These are phyloP conservation scores for Senna siamea DNA, from an alignment of 306 rosid genomes.

Conservation along the genomic window DNA sequence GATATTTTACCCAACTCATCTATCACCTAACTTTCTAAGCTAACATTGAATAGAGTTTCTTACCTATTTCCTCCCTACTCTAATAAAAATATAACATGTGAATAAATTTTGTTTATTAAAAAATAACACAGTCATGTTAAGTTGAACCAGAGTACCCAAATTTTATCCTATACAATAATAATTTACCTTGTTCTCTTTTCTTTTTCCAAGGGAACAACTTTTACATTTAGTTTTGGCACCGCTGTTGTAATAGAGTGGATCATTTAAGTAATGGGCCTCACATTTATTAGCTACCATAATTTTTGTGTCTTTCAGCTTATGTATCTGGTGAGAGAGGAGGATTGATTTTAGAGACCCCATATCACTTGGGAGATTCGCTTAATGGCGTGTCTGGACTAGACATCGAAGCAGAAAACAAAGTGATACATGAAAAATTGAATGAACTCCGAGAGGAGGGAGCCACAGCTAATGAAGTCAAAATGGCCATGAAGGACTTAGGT, in stretches of 20 bases:
- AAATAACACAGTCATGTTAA: too few relatives aligned
- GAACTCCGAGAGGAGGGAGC: slow-evolving; percentile 51
- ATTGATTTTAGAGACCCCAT: slow-evolving; percentile 64
- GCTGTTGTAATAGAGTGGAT: neutral
- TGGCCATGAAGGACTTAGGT: slow-evolving; percentile 76
- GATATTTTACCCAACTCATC: neutral
- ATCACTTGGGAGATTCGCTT: slow-evolving; percentile 62
- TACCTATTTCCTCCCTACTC: too few relatives aligned
- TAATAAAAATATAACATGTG: too few relatives aligned
- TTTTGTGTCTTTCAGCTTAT: slow-evolving; percentile 58
- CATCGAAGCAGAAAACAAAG: slow-evolving; percentile 53
- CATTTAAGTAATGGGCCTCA: neutral
- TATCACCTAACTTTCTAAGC: neutral
- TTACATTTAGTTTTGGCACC: neutral
- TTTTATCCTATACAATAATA: too few relatives aligned
- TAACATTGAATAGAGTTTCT: too few relatives aligned
- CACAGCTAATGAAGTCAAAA: slow-evolving; percentile 45
- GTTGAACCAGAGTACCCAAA: too few relatives aligned
- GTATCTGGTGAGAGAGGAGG: slow-evolving; percentile 85
- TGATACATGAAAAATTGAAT: slow-evolving; percentile 44
- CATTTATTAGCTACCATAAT: neutral
- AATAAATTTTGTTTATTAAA: too few relatives aligned
- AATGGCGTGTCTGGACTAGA: slow-evolving; percentile 69
- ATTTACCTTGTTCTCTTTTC: neutral
- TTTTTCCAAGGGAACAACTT: neutral